Base-by-base conservation (phyloP, 2,329 filamentous ascomycete species). In the Fusarium sp. region DNA sequence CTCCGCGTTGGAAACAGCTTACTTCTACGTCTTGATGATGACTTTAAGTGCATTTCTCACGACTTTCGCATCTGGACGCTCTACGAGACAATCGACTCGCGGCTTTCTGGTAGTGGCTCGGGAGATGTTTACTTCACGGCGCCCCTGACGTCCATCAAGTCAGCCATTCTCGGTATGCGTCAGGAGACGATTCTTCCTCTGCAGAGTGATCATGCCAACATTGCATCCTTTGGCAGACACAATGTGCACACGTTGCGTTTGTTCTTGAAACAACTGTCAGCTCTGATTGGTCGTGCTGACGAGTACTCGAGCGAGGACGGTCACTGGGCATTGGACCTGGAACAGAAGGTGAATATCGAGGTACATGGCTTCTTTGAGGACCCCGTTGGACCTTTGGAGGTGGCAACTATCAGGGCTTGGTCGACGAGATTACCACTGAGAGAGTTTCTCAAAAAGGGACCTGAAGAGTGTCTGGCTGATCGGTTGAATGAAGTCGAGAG, bases 31-130 rank as follows among this genome's bases (percentile, higher is more conserved):
- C 83, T 85, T 56, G 87, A 91, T 20, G 87, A 90, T 4, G 84
- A 86, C 47, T 92, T 92, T 76, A 86, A 86, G 57, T 84, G 87
- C 4, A 85, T 90, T 6, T 86, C 89, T 0, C 87, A 87, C 38
- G 90, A 92, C 65, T 83, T 91, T 60, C 87, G 86, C 8, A 84
- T 92, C 14, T 92, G 90, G 89, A 90, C 89, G 0, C 88, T 91
- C 45, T 89, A 91, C 68, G 90, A 92, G 75, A 92, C 89, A 0
- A 85, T 89, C 9, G 90, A 91, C 77, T 91, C 90, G 1, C 85
- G 86, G 1, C 82, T 91, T 6, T 87, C 87, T 0, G 86, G 86
- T 1, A 77, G 82, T 3, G 83, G 82, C 1, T 77, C 79, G 8
- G 77, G 81, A 5, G 87, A 87, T 63, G 84, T 90, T 4, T 88